Conservation (phyloP, 805 yeast genomes). For the Metschnikowia cerradonensis region DNA sequence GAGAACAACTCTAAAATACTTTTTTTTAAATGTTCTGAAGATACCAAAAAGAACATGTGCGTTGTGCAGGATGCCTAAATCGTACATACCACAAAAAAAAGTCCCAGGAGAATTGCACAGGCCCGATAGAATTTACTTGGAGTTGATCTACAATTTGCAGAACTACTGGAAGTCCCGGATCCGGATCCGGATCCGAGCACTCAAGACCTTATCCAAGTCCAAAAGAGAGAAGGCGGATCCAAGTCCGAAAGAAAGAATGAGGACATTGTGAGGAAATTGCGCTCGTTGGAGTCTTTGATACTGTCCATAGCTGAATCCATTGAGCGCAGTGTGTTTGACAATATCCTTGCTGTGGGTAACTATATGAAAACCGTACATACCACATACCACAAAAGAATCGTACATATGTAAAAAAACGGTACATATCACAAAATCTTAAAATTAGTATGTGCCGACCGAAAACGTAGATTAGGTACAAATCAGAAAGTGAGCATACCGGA, state of each 20-base stretch:
- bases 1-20: too few relatives aligned
- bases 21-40: too few relatives aligned
- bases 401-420: too few relatives aligned
- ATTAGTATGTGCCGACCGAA: too few relatives aligned
- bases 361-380: conserved; percentile 47
- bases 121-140: conserved; percentile 81
- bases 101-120: conserved; percentile 76
- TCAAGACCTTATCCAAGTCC: conserved; percentile 62
- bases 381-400: too few relatives aligned
- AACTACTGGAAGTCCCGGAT: conserved; percentile 91
- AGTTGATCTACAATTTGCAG: conserved; percentile 75
- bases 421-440: too few relatives aligned
- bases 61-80: too few relatives aligned
- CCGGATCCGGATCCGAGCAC: conserved; percentile 82
- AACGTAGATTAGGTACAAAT: too few relatives aligned
- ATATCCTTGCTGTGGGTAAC: conserved; percentile 71
- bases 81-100: conserved; percentile 31
- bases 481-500: too few relatives aligned
- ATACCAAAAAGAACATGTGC: too few relatives aligned
- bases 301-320: too few relatives aligned
- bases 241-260: conserved; percentile 70
- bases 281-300: conserved; percentile 52
- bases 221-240: conserved; percentile 64
- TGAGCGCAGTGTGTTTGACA: conserved; percentile 49
- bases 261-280: conserved; percentile 64